Conservation (phyloP, 106 monocot species). For the Dendrobium officinale region DNA sequence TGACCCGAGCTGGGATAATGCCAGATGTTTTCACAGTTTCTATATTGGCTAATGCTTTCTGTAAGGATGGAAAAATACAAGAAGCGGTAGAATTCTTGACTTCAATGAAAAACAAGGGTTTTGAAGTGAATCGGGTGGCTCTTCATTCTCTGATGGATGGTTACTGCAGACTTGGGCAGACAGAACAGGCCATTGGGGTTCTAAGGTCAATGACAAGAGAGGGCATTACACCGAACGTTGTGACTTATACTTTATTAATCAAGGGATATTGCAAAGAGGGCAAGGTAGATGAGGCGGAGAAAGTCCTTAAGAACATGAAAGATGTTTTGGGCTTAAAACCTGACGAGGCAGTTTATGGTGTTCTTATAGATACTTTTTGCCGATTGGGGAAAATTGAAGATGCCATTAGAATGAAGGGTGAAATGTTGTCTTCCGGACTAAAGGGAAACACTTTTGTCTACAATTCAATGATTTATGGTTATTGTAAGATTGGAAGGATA, state of each 20-base stretch:
- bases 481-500: constrained; percentile 67
- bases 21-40: constrained; percentile 79
- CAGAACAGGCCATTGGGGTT: constrained; percentile 44
- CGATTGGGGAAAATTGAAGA: constrained; percentile 61
- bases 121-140: constrained; percentile 62
- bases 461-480: constrained; percentile 79
- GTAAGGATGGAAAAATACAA: constrained; percentile 38
- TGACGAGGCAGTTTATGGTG: constrained; percentile 65
- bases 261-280: constrained; percentile 75
- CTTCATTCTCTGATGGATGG: constrained; percentile 68
- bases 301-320: constrained; percentile 53
- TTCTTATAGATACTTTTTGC: constrained; percentile 57
- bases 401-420: constrained; percentile 47
- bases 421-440: constrained; percentile 53
- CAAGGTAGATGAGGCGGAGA: constrained; percentile 53
- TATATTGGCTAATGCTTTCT: constrained; percentile 70
- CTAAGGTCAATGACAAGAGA: constrained; percentile 33
- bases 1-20: constrained; percentile 37
- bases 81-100: constrained; percentile 38
- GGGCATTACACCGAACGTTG: constrained; percentile 46
- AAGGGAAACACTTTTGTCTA: constrained; percentile 40
- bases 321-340: constrained; percentile 20
- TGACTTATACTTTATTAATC: constrained; percentile 63
- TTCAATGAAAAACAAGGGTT: constrained; percentile 63
- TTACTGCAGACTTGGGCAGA: constrained; percentile 57